phyloP scores from a whole-genome alignment of 257 asterid genomes.

The Solanum commersonii region DNA sequence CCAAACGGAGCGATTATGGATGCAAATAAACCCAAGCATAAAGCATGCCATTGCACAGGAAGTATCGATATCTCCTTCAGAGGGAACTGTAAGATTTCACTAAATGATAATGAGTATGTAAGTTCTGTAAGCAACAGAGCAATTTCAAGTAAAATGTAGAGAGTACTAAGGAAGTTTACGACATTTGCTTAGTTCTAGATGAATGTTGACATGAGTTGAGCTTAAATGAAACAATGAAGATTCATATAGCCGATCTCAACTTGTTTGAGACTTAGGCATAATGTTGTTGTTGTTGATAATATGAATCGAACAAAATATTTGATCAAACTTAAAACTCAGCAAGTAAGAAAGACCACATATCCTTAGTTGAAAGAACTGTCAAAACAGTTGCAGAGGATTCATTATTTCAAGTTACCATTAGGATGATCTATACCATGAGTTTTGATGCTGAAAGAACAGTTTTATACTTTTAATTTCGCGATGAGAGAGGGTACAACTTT shows the following conservation, averaged over 20 bases:
- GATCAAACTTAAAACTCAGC: neutral
- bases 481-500: neutral
- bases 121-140: neutral
- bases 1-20: conserved; percentile 98
- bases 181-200: neutral
- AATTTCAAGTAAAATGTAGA: neutral
- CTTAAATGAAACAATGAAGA: neutral
- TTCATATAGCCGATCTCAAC: neutral
- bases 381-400: neutral
- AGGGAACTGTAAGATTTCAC: conserved; percentile 39
- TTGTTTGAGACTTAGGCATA: neutral
- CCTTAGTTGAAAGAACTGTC: neutral
- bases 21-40: conserved; percentile 71
- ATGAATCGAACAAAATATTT: neutral
- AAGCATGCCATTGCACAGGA: conserved; percentile 89
- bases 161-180: neutral
- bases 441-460: neutral
- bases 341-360: neutral
- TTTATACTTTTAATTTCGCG: neutral
- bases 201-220: neutral
- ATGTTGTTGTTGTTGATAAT: neutral
- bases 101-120: neutral
- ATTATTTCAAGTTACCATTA: neutral
- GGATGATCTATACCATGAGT: neutral
- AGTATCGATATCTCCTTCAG: conserved; percentile 48